A percentile compares a stretch with the other conserved stretches of the same genome.
Conservation (phyloP, 345 rosid genomes). For the Erysimum cheiranthoides region DNA sequence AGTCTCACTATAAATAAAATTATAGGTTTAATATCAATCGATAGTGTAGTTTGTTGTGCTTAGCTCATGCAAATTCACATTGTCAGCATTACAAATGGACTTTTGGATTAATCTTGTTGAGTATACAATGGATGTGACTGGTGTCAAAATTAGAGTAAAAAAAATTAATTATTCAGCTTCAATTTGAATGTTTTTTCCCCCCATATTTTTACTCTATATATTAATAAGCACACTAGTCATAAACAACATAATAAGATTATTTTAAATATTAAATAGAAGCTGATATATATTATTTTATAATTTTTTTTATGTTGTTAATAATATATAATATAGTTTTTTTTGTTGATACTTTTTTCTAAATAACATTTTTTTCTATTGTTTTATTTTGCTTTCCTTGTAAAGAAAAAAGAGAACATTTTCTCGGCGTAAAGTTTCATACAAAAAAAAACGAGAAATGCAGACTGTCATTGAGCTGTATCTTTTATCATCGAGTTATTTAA, state of each 20-base stretch:
- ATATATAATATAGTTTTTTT: no score
- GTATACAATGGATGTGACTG: neutral
- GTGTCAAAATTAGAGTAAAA: neutral
- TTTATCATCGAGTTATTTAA: neutral
- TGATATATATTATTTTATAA: no score
- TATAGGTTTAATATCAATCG: neutral
- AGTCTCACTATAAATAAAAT: neutral
- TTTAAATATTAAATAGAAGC: no score
- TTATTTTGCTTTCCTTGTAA: neutral
- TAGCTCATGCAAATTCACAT: constrained; percentile 1
- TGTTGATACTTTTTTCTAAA: no score
- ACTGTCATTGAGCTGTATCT: constrained; percentile 15
- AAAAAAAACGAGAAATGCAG: neutral
- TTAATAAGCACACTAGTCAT: no score
- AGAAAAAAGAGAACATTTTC: neutral
- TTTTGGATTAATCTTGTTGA: neutral
- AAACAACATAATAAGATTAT: no score
- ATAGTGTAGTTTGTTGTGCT: neutral
- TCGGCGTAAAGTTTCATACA: neutral
- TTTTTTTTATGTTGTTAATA: no score
- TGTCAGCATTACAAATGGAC: neutral
- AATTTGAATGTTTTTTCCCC: no score
- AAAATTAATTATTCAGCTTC: no score
- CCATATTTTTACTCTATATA: no score
- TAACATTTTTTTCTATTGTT: neutral